Evolutionary conservation across 2,329 filamentous ascomycete genomes (phyloP).

Genomic region (Thelonectria discophora): DNA sequence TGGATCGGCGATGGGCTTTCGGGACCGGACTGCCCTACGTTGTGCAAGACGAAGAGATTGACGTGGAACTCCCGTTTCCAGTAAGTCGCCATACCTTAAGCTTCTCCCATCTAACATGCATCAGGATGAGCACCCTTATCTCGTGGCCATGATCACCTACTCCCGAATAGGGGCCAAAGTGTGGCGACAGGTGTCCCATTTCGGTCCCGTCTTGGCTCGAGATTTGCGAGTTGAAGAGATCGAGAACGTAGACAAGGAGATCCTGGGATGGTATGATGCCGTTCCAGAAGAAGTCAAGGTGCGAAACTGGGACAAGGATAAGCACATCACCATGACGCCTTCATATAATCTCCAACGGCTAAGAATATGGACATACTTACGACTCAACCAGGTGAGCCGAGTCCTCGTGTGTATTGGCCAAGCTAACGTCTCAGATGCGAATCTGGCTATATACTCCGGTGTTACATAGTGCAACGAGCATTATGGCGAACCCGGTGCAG

Average conservation of each 20-base stretch:
- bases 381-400: constrained; percentile 74
- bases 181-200: constrained; percentile 81
- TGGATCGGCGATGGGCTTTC: constrained; percentile 89
- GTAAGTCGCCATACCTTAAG: constrained; percentile 57
- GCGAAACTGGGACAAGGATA: constrained; percentile 66
- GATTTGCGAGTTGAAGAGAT: constrained; percentile 79
- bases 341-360: constrained; percentile 76
- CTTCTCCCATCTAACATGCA: constrained; percentile 30
- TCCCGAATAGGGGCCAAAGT: constrained; percentile 85
- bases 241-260: constrained; percentile 81
- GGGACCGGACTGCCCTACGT: constrained; percentile 89
- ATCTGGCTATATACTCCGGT: constrained; percentile 90
- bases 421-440: constrained; percentile 64
- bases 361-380: constrained; percentile 84
- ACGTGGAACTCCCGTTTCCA: constrained; percentile 79
- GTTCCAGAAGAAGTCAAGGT: constrained; percentile 70
- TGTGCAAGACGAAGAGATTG: constrained; percentile 85
- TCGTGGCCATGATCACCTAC: constrained; percentile 86
- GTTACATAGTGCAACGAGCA: constrained; percentile 83
- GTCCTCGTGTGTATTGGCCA: too few relatives aligned
- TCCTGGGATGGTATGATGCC: constrained; percentile 85
- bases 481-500: constrained; percentile 76
- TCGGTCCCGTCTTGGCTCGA: constrained; percentile 66
- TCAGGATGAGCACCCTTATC: constrained; percentile 70
- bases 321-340: constrained; percentile 62